Conservation (phyloP, 2,329 filamentous ascomycete genomes). For the Phialophora expanda region DNA sequence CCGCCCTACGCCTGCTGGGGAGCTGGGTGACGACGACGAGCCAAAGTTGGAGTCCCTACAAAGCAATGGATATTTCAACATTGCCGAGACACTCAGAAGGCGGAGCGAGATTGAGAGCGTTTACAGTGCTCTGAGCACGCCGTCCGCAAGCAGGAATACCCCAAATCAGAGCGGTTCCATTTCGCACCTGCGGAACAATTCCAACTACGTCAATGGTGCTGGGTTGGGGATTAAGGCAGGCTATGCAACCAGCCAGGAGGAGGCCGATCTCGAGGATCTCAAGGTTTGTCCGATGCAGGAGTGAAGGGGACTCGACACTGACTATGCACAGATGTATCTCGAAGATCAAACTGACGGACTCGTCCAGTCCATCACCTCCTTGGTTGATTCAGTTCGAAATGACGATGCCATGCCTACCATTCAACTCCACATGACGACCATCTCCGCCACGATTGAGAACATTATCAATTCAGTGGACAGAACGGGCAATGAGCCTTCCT, state of each 20-base stretch:
- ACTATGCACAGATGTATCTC: slow-evolving; percentile 66
- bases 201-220: slow-evolving; percentile 29
- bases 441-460: slow-evolving; percentile 71
- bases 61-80: slow-evolving; percentile 68
- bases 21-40: slow-evolving; percentile 78
- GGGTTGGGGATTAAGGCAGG: slow-evolving; percentile 36
- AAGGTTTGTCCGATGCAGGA: slow-evolving; percentile 54
- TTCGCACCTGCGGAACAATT: slow-evolving; percentile 25
- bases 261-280: slow-evolving; percentile 63
- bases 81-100: slow-evolving; percentile 56
- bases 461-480: slow-evolving; percentile 70
- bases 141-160: slow-evolving; percentile 51
- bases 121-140: slow-evolving; percentile 75
- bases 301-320: not conserved
- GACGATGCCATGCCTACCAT: slow-evolving; percentile 69
- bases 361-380: slow-evolving; percentile 79
- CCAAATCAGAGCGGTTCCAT: slow-evolving; percentile 18
- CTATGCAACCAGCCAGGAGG: slow-evolving; percentile 51
- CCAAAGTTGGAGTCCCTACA: slow-evolving; percentile 67
- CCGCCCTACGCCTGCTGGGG: slow-evolving; percentile 72
- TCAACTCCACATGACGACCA: slow-evolving; percentile 71
- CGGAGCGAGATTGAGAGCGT: slow-evolving; percentile 72
- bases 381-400: slow-evolving; percentile 73
- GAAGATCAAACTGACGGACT: slow-evolving; percentile 81
- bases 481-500: slow-evolving; percentile 56